These are phyloP conservation scores for Sarcodon sp. DNA, from an alignment of 768 basidiomycete genomes.

Conservation along the genomic window DNA sequence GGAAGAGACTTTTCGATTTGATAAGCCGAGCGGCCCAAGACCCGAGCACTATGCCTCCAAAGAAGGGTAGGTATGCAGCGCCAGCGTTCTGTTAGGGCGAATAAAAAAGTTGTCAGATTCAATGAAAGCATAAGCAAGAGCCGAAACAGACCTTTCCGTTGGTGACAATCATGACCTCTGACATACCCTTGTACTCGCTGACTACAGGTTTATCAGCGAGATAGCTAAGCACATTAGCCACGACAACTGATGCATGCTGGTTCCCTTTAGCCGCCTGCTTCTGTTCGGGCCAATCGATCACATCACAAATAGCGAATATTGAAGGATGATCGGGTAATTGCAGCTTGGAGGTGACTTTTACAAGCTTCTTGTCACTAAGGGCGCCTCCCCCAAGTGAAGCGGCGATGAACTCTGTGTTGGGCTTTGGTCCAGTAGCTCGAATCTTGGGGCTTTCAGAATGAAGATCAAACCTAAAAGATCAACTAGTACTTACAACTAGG, in stretches of 20 bases:
- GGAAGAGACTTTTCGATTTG: conserved; percentile 16
- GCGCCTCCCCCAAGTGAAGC: conserved; percentile 25
- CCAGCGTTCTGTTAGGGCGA: conserved; percentile 13
- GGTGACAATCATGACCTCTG: conserved; percentile 41
- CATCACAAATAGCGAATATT: conserved; percentile 57
- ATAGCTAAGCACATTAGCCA: conserved; percentile 33
- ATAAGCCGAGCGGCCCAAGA: conserved; percentile 10
- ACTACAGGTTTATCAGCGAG: conserved; percentile 22
- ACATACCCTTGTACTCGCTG: conserved; percentile 33
- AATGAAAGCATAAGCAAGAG: background rate
- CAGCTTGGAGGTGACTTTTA: conserved; percentile 44
- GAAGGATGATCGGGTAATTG: conserved; percentile 36
- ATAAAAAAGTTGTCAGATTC: background rate
- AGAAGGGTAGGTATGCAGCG: conserved; percentile 13
- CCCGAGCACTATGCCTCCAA: conserved; percentile 18
- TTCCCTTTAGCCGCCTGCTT: conserved; percentile 39
- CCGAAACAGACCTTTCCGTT: conserved; percentile 32
- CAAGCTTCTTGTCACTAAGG: conserved; percentile 23
- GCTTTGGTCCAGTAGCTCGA: conserved; percentile 20
- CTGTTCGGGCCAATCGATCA: conserved; percentile 50
- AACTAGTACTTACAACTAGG: conserved; percentile 33
- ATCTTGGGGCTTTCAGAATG: conserved; percentile 9
- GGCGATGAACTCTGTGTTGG: conserved; percentile 38
- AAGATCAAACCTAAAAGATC: background rate
- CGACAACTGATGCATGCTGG: conserved; percentile 30